Conservation (phyloP, 192 early-diverging fungal species). For the Backusella luteola region DNA sequence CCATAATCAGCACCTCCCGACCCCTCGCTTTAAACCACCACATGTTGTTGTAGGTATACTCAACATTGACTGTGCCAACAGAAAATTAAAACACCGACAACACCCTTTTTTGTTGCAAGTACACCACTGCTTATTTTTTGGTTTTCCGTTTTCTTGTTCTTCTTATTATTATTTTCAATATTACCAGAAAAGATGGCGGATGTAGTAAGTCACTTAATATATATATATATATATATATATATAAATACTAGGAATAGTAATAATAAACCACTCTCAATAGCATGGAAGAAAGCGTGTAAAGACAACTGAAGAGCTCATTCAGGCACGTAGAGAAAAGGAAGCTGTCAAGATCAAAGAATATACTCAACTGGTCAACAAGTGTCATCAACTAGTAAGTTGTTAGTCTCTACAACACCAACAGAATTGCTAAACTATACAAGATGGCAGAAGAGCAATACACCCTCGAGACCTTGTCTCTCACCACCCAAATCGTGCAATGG, state of each 20-base stretch:
- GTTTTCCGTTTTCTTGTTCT: no score
- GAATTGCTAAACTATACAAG: not conserved
- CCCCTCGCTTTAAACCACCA: not conserved
- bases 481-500: constrained; percentile 66
- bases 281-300: constrained; percentile 42
- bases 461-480: constrained; percentile 58
- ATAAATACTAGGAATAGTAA: no score
- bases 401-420: no score
- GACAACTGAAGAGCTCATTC: constrained; percentile 32
- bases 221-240: no score
- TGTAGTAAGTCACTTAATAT: not conserved
- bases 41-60: not conserved
- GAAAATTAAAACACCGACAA: no score
- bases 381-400: constrained; percentile 27
- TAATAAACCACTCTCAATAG: constrained; percentile 8
- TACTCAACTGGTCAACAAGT: constrained; percentile 31
- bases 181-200: not conserved
- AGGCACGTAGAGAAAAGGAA: constrained; percentile 37
- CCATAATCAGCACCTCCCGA: not conserved
- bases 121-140: no score
- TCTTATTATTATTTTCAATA: no score
- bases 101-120: no score
- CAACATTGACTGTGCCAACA: no score
- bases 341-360: constrained; percentile 46
- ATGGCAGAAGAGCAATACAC: constrained; percentile 37